Conservation (phyloP, 129 eudicot species). For the Smallanthus sonchifolius region DNA sequence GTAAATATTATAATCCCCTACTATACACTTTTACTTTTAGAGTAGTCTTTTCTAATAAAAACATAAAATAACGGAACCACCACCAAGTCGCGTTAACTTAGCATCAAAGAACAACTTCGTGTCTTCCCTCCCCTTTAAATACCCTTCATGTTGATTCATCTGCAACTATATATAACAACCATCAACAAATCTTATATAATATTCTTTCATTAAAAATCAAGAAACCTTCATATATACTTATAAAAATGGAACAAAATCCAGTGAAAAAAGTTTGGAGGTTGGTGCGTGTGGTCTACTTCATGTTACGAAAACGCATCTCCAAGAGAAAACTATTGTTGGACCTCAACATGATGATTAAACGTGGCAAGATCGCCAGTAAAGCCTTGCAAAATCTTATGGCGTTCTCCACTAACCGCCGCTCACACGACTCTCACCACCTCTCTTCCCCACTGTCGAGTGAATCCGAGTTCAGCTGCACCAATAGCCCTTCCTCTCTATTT, state of each 20-base stretch:
- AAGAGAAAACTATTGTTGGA: conserved; percentile 46
- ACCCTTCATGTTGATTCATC: conserved; percentile 7
- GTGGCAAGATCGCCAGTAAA: conserved; percentile 55
- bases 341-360: conserved; percentile 59
- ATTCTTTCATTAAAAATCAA: neutral
- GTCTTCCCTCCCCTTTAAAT: conserved; percentile 11
- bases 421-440: neutral
- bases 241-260: conserved; percentile 55
- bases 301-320: conserved; percentile 51
- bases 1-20: neutral
- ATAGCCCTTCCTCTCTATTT: conserved; percentile 27
- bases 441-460: conserved; percentile 10
- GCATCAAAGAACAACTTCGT: conserved; percentile 20
- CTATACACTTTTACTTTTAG: neutral
- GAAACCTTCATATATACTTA: neutral
- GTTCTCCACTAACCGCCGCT: neutral
- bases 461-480: conserved; percentile 40
- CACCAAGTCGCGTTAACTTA: conserved; percentile 17
- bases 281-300: conserved; percentile 43
- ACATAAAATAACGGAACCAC: conserved; percentile 5
- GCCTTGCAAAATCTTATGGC: conserved; percentile 51
- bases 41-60: neutral
- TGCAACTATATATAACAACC: conserved; percentile 6
- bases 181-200: neutral
- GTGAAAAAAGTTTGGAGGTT: conserved; percentile 48